Base-by-base conservation (phyloP, 2,329 filamentous ascomycete genomes). In the Paraconiothyrium brasiliense region DNA sequence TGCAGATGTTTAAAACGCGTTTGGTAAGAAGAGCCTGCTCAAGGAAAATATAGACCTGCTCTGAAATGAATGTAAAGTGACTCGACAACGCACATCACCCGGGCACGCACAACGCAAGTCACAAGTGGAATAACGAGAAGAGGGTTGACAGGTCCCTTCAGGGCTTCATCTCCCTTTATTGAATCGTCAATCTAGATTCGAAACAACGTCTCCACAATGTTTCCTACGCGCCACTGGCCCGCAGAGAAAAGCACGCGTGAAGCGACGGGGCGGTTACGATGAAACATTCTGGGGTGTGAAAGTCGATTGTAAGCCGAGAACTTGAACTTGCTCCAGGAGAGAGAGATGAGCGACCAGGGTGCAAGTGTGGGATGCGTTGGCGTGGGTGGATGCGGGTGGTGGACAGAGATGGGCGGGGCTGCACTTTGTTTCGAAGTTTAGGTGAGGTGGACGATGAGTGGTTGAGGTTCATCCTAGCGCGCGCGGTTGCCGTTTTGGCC, bases 381-480 rank as follows among this genome's bases (percentile, higher is more conserved):
- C 50, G 46, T 35, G 34, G 22, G 27, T 50, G 32, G 35, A 35
- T n/a, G 46, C 50, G 11, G 47, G 44, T 60, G 46, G 51, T 51
- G 14, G 37, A 37, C 39, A 47, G 58, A 41, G 51, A 24, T 32
- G 24, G 49, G 11, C 30, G 34, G 35, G 24, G 16, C 39, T 37
- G 41, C 30, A 14, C 34, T 9, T 27, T 46, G 57, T 58, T 58
- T 58, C 47, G 37, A 58, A 58, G 30, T 24, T 24, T 27, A n/a
- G 43, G n/a, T 37, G 43, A n/a, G 14, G 54, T 16, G 32, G 9
- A 32, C 30, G 32, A 37, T 56, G 54, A 56, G 27, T 56, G 54
- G 54, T n/a, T 37, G 11, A 24, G 41, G 27, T 46, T 34, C 16
- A 22, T 27, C 30, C 22, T 60, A 60, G 58, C 51, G 58, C 58